Conservation (phyloP, 116 monocot genomes). For the Papilionanthe hybrid region DNA sequence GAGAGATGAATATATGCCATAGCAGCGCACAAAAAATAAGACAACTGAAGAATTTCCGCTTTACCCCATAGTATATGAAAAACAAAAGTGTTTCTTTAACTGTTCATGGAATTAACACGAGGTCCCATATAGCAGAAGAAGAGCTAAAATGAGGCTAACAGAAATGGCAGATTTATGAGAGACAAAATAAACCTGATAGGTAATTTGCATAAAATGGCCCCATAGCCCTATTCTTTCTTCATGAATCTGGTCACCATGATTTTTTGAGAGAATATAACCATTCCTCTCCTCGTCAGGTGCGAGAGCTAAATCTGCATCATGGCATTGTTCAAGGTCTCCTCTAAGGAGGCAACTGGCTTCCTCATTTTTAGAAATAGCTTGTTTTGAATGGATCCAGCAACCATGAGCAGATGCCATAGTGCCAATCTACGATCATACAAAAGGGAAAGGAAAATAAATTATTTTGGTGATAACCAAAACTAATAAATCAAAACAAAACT, state of each 20-base stretch:
- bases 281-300: not conserved
- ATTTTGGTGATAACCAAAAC: not conserved
- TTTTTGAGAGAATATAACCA: not conserved
- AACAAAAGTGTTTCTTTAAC: no score
- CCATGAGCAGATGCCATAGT: conserved; percentile 4
- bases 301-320: not conserved
- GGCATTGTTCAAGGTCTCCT: not conserved
- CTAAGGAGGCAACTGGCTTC: not conserved
- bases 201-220: not conserved
- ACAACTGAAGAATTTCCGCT: no score
- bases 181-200: not conserved
- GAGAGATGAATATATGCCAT: no score
- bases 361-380: not conserved
- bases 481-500: not conserved
- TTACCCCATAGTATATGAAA: no score
- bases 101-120: no score
- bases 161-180: not conserved
- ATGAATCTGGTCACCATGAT: not conserved
- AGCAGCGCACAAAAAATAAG: no score
- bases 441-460: not conserved
- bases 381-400: not conserved
- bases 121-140: not conserved
- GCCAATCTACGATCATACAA: not conserved
- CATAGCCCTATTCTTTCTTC: not conserved
- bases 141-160: not conserved